Evolutionary conservation across 805 yeast genomes (phyloP).

Genomic region (Wickerhamomyces hampshirensis): DNA sequence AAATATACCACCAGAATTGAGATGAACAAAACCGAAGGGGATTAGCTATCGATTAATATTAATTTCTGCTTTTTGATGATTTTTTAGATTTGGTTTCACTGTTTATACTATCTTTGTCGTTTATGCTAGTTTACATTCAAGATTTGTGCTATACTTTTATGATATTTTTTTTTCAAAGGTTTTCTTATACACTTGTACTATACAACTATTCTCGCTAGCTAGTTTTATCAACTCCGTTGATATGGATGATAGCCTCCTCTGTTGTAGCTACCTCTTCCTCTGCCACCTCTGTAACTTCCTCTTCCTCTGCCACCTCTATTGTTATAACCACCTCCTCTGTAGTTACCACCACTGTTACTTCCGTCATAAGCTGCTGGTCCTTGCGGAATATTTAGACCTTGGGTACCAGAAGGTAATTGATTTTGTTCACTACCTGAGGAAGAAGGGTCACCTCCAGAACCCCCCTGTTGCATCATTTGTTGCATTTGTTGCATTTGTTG

Average conservation of each 20-base stretch:
- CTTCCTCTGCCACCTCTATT: conserved; percentile 6
- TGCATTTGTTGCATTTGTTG: conserved; percentile 17
- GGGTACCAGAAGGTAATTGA: conserved; percentile 18
- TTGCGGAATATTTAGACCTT: neutral
- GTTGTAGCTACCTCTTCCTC: conserved; percentile 12
- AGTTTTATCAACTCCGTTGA: no score
- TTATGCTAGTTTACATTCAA: no score
- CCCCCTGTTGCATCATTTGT: conserved; percentile 1
- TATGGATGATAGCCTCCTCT: conserved; percentile 41
- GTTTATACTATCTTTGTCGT: no score
- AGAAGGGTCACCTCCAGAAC: conserved; percentile 11
- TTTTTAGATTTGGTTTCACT: neutral
- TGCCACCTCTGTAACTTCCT: conserved; percentile 1
- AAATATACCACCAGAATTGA: conserved; percentile 31
- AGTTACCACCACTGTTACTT: conserved; percentile 26
- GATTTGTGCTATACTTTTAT: no score
- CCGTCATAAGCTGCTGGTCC: conserved; percentile 22
- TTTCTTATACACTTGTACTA: no score
- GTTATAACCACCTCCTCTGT: conserved; percentile 10
- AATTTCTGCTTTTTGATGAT: no score
- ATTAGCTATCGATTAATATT: neutral
- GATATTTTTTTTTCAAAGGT: no score
- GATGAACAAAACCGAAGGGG: conserved; percentile 1
- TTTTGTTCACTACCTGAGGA: neutral
- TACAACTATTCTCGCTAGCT: no score